phyloP scores from a whole-genome alignment of 352 stramenopile genomes.

The Phytophthora uliginosa region DNA sequence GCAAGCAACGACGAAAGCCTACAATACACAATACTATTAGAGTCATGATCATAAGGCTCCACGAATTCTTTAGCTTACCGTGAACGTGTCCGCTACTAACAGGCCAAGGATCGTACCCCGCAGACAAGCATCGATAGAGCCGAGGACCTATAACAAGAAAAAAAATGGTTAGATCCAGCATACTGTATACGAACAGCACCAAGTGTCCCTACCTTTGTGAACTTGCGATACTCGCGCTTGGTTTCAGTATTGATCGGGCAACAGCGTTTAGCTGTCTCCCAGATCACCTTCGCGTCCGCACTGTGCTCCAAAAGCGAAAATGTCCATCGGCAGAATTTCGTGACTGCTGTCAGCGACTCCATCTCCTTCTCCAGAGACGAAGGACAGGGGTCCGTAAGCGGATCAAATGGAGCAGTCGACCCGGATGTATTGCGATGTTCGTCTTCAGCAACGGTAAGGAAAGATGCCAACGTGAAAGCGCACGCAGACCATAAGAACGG shows the following conservation, averaged over 20 bases:
- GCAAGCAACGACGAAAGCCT: slow-evolving; percentile 89
- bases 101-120: slow-evolving; percentile 86
- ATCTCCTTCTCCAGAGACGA: slow-evolving; percentile 86
- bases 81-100: slow-evolving; percentile 88
- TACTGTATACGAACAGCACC: background rate
- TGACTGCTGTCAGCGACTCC: slow-evolving; percentile 74
- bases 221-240: slow-evolving; percentile 90
- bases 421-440: slow-evolving; percentile 44
- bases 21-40: slow-evolving; percentile 11
- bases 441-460: slow-evolving; percentile 75
- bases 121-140: slow-evolving; percentile 87
- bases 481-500: slow-evolving; percentile 89
- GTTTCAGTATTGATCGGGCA: slow-evolving; percentile 88
- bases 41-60: background rate
- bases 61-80: slow-evolving; percentile 36
- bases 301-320: slow-evolving; percentile 89
- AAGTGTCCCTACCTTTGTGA: slow-evolving; percentile 71
- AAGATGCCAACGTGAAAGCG: slow-evolving; percentile 84
- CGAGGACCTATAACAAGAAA: slow-evolving; percentile 60
- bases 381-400: slow-evolving; percentile 65
- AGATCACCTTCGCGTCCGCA: slow-evolving; percentile 89
- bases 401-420: slow-evolving; percentile 50
- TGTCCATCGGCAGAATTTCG: slow-evolving; percentile 91
- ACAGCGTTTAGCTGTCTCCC: slow-evolving; percentile 88
- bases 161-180: slow-evolving; percentile 5